Evolutionary conservation across 352 stramenopile species (phyloP).

Genomic region (Elongisporangium anandrum): DNA sequence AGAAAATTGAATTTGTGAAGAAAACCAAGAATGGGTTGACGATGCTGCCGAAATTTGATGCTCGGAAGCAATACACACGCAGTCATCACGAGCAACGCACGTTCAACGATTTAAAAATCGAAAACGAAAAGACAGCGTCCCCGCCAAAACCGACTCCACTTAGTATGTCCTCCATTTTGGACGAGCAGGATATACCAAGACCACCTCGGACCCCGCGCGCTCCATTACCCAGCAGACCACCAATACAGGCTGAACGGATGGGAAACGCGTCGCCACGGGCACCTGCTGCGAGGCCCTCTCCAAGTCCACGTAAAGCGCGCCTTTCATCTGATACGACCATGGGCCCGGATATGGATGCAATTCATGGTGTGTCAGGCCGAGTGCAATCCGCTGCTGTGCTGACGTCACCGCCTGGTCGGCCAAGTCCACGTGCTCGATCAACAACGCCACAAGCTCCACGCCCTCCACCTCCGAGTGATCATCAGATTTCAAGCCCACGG

Average conservation of each 20-base stretch:
- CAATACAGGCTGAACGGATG: background rate
- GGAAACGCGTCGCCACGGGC: background rate
- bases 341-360: background rate
- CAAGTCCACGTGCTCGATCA: slow-evolving; percentile 14
- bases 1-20: slow-evolving; percentile 60
- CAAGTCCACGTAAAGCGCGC: background rate
- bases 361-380: background rate
- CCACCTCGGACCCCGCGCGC: background rate
- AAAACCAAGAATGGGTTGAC: slow-evolving; percentile 60
- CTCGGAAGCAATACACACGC: slow-evolving; percentile 45
- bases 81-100: slow-evolving; percentile 32
- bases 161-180: background rate
- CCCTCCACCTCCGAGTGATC: slow-evolving; percentile 16
- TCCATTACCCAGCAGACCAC: background rate
- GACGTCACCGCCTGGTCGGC: slow-evolving; percentile 13
- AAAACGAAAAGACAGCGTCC: slow-evolving; percentile 4
- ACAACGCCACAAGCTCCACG: slow-evolving; percentile 3
- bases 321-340: background rate
- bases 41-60: slow-evolving; percentile 57
- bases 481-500: slow-evolving; percentile 14
- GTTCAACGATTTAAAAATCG: slow-evolving; percentile 36
- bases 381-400: slow-evolving; percentile 1
- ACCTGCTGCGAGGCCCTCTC: background rate
- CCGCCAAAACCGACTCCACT: background rate
- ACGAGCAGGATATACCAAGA: background rate